These are phyloP conservation scores for Alloteropsis semialata DNA, from an alignment of 176 grass and related monocot genomes.

Conservation along the genomic window DNA sequence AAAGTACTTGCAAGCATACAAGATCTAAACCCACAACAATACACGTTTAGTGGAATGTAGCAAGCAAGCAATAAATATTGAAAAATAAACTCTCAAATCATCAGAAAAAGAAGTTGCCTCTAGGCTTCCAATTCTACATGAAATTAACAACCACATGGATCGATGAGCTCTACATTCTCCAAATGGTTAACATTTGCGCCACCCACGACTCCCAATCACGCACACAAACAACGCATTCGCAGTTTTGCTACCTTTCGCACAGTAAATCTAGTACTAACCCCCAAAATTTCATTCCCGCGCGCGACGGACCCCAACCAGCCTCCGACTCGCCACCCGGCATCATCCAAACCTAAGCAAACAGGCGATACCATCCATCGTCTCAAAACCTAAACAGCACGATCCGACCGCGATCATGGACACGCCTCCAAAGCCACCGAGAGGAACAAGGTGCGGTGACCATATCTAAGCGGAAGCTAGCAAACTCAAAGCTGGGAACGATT, in stretches of 20 bases:
- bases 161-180: not conserved
- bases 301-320: not conserved
- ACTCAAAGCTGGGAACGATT: not conserved
- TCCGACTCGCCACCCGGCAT: not conserved
- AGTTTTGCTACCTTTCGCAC: not conserved
- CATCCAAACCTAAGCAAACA: not conserved
- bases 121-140: not conserved
- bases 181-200: not conserved
- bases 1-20: not conserved
- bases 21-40: not conserved
- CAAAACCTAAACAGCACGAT: not conserved
- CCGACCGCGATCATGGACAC: not conserved
- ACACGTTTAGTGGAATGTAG: not conserved
- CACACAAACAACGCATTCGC: not conserved
- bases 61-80: not conserved
- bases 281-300: not conserved
- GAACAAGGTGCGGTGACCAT: not conserved
- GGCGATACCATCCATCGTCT: not conserved
- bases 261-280: not conserved
- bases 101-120: not conserved
- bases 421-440: not conserved
- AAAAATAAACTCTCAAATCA: not conserved
- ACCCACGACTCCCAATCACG: not conserved
- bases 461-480: not conserved
- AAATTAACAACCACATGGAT: not conserved